Base-by-base conservation (phyloP, 768 basidiomycete species). In the Panus rudis region DNA sequence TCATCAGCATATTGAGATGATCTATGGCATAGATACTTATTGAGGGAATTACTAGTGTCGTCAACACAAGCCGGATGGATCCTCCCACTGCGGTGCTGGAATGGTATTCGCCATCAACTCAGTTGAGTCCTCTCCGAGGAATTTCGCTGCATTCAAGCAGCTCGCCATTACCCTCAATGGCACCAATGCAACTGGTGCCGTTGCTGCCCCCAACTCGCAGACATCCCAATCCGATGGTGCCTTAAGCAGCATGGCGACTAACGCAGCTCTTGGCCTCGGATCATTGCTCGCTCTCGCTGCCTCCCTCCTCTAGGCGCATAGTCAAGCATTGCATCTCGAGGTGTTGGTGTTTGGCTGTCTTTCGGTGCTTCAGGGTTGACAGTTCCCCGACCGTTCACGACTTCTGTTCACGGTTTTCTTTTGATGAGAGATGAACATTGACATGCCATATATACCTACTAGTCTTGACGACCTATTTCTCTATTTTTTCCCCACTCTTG, bases 151-250 rank as follows among this genome's bases (percentile, higher is more conserved):
- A 2, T 81, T 78, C 72, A 65, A 76, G 62, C 58, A 61, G 32
- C 66, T 79, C 37, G 79, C 81, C 16, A 64, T 67, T 61, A 55
- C 67, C 41, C 58, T 77, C 46, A 79, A 80, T 53, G 76, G 76
- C 41, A 73, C 76, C 4, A 55, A 46, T 42, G 47, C 65, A 22
- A 47, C 51, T 30, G 57, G 65, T n/a, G 53, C 67, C 4, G 61
- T 56, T 24, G 45, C 50, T 4, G 27, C 41, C 24, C 17, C 47
- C 35, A 13, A 39, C 11, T n/a, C 48, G 26, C 22, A 30, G 30
- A 11, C 46, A 8, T 23, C 48, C 27, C 23, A 30, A 25, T 33
- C 46, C n/a, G 41, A 42, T 30, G 49, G 48, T 41, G 50, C 43
- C 17, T 34, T 39, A 25, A 40, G 45, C 23, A 41, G 39, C 42